Conservation (phyloP, 169 alveolate species). For the Plasmodium malariae region DNA sequence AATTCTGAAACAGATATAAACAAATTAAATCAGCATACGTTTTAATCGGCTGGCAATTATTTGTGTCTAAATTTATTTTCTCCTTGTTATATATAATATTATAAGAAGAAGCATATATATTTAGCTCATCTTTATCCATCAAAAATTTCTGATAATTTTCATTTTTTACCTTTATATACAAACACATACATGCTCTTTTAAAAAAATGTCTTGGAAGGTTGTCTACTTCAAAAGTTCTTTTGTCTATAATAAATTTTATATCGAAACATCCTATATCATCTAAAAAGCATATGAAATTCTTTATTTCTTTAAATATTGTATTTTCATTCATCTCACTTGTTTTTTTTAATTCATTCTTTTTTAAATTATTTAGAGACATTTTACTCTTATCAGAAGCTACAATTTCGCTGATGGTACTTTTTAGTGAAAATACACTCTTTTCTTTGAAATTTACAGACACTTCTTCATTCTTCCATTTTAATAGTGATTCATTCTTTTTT, state of each 20-base stretch:
- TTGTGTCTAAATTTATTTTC: conserved; percentile 24
- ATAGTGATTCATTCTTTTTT: not conserved
- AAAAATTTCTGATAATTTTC: conserved; percentile 19
- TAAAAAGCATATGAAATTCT: conserved; percentile 51
- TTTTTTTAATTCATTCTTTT: not conserved
- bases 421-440: not conserved
- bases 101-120: conserved; percentile 17
- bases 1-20: conserved; percentile 33
- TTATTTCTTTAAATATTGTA: conserved; percentile 38
- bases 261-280: conserved; percentile 72
- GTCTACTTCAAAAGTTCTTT: conserved; percentile 25
- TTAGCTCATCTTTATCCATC: conserved; percentile 4
- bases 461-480: not conserved
- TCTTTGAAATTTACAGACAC: not conserved
- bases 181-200: conserved; percentile 42
- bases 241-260: conserved; percentile 60
- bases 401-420: not conserved
- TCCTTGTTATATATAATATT: conserved; percentile 9
- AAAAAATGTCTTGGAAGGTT: conserved; percentile 33
- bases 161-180: conserved; percentile 44
- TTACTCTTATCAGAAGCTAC: not conserved
- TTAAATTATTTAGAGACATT: not conserved
- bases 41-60: conserved; percentile 4
- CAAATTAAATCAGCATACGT: conserved; percentile 52
- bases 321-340: conserved; percentile 25